These are phyloP conservation scores for Sporothrix inflata DNA, from an alignment of 2,329 filamentous ascomycete genomes.

Conservation along the genomic window DNA sequence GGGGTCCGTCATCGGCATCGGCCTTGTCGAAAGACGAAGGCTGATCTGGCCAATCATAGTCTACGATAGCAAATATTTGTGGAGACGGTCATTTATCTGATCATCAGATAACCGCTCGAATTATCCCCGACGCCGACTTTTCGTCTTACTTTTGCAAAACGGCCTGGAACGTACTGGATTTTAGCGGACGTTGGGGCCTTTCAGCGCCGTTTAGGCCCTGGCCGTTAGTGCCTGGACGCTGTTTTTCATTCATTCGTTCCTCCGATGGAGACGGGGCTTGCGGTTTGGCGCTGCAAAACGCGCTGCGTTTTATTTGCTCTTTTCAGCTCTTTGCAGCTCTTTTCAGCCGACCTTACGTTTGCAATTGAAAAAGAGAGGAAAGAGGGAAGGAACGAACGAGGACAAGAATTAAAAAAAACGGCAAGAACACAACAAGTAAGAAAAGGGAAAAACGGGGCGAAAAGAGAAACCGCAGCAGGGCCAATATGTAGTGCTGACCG, in stretches of 20 bases:
- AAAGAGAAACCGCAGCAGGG: neutral
- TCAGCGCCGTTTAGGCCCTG: neutral
- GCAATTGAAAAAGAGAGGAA: neutral
- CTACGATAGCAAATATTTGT: neutral
- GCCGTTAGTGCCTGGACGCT: neutral
- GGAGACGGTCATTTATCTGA: neutral
- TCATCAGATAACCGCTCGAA: constrained; percentile 11
- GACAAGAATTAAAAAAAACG: neutral
- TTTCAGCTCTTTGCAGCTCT: too few relatives aligned
- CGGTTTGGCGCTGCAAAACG: too few relatives aligned
- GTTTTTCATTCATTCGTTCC: neutral
- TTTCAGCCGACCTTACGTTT: constrained; percentile 1
- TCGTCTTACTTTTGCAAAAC: constrained; percentile 1
- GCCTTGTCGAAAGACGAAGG: neutral
- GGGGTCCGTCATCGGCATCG: constrained; percentile 18
- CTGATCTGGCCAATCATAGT: neutral
- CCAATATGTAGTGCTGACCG: too few relatives aligned
- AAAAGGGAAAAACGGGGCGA: neutral
- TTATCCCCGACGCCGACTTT: neutral
- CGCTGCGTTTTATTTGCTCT: neutral
- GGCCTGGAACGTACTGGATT: neutral
- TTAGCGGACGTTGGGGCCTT: neutral
- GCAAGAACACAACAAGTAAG: neutral
- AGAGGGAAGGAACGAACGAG: neutral
- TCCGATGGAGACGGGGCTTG: constrained; percentile 12